Evolutionary conservation across 192 early-diverging fungal genomes (phyloP).

Genomic region (Pecoramyces ruminantium): DNA sequence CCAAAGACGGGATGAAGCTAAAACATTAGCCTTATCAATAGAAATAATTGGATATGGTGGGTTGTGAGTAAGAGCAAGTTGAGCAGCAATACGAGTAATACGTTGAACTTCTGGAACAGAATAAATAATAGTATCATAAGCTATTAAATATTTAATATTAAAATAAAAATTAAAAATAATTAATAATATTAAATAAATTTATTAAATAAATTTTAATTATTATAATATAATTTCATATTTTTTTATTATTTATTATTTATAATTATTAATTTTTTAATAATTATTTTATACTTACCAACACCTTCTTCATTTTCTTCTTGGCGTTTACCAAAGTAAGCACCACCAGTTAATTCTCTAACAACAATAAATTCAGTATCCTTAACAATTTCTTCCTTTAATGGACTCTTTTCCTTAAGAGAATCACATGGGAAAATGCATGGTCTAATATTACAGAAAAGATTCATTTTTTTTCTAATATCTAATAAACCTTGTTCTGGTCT

Average conservation of each 20-base stretch:
- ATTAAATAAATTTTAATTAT: too few species aligned
- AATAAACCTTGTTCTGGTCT: constrained; percentile 91
- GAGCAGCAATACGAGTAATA: constrained; percentile 85
- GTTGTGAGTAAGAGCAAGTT: constrained; percentile 54
- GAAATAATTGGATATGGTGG: constrained; percentile 83
- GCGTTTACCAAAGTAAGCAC: constrained; percentile 93
- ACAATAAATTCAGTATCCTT: constrained; percentile 82
- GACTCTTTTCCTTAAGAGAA: constrained; percentile 62
- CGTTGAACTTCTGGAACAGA: constrained; percentile 77
- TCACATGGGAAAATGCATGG: constrained; percentile 85
- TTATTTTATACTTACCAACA: constrained; percentile 37
- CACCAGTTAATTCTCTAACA: constrained; percentile 88
- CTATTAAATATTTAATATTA: constrained; percentile 11
- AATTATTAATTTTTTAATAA: too few species aligned
- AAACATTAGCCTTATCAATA: constrained; percentile 97
- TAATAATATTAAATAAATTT: too few species aligned
- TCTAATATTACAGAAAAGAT: constrained; percentile 92
- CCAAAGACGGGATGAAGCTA: constrained; percentile 95
- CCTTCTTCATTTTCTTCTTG: constrained; percentile 69
- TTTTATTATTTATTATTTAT: too few species aligned
- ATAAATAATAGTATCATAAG: constrained; percentile 91
- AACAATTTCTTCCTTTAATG: constrained; percentile 79
- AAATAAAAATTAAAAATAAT: neutral
- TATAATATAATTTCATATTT: too few species aligned
- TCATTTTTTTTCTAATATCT: constrained; percentile 75